phyloP scores from a whole-genome alignment of 306 rosid genomes.

The Malus fusca region DNA sequence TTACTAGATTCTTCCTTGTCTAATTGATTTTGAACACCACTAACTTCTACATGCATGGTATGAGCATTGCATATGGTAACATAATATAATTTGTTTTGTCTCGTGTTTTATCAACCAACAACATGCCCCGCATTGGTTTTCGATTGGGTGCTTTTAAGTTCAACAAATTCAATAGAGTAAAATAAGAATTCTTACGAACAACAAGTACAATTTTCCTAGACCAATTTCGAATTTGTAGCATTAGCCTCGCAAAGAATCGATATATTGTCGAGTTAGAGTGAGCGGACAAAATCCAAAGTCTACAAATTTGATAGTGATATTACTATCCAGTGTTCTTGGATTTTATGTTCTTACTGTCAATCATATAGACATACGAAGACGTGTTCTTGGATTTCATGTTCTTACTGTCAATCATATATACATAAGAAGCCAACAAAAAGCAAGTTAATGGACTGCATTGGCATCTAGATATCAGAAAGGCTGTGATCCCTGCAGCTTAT shows the following conservation, averaged over 20 bases:
- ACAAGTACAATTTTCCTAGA: too few relatives aligned
- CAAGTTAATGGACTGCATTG: background rate
- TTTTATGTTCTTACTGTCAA: background rate
- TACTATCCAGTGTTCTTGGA: slow-evolving; percentile 7
- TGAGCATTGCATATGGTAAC: too few relatives aligned
- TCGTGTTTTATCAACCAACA: background rate
- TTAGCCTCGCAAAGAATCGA: background rate
- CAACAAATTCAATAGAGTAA: background rate
- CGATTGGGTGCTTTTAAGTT: background rate
- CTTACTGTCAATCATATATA: background rate
- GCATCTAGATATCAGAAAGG: background rate
- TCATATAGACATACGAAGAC: background rate
- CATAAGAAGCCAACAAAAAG: background rate
- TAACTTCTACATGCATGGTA: background rate
- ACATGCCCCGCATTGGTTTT: background rate
- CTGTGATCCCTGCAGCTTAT: background rate
- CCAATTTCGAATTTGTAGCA: background rate
- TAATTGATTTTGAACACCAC: too few relatives aligned
- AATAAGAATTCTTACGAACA: too few relatives aligned
- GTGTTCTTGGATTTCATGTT: slow-evolving; percentile 8
- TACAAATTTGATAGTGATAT: background rate
- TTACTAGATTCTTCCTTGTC: too few relatives aligned
- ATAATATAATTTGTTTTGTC: background rate
- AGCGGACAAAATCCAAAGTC: background rate
- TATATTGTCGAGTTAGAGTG: background rate